Percentiles rank a stretch among this genome's conserved stretches.
Evolutionary conservation across 202 grass and related monocot species (phyloP).

Genomic region (Zizania palustris): DNA sequence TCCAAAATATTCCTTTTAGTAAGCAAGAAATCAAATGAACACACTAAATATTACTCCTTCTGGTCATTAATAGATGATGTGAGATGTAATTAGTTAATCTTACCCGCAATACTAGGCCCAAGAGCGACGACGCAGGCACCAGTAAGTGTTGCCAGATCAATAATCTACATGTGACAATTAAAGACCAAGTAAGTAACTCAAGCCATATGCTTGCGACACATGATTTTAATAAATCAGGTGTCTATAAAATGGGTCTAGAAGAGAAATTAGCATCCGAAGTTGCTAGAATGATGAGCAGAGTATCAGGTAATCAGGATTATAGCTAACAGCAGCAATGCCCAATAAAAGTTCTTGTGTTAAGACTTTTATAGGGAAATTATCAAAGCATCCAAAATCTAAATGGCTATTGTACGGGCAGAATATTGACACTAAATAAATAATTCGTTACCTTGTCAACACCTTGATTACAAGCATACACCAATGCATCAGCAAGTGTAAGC

Average conservation of each 20-base stretch:
- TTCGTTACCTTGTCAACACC: slow-evolving; percentile 86
- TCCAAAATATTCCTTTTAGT: slow-evolving; percentile 12
- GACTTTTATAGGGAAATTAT: background rate
- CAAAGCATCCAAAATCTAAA: background rate
- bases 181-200: background rate
- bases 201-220: background rate
- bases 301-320: background rate
- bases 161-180: slow-evolving; percentile 58
- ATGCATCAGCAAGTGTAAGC: slow-evolving; percentile 95
- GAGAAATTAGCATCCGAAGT: background rate
- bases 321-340: background rate
- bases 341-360: background rate
- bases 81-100: slow-evolving; percentile 23
- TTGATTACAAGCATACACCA: slow-evolving; percentile 97
- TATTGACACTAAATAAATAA: slow-evolving; percentile 20
- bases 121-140: slow-evolving; percentile 82
- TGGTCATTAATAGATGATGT: background rate
- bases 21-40: slow-evolving; percentile 2
- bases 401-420: background rate
- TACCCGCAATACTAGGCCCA: slow-evolving; percentile 85
- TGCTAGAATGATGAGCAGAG: background rate
- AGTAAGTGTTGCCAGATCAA: slow-evolving; percentile 95
- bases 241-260: background rate
- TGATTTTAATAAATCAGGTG: background rate
- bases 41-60: background rate